phyloP scores from a whole-genome alignment of 441 rosid species.

The Populus hybrid region DNA sequence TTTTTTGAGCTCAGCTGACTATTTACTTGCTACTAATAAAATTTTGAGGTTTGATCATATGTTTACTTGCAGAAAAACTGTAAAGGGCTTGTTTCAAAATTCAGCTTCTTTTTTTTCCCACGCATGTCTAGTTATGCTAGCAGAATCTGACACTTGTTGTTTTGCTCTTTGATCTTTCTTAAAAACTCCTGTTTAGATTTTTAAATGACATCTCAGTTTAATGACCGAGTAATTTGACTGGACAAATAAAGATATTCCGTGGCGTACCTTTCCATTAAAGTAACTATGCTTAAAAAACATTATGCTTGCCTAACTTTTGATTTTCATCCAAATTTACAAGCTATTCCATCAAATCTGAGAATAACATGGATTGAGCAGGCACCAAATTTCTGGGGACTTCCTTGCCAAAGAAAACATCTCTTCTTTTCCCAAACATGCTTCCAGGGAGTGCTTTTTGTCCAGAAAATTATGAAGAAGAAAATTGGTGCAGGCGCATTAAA shows the following conservation, averaged over 20 bases:
- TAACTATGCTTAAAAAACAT: background rate
- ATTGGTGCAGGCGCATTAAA: slow-evolving; percentile 25
- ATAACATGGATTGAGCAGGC: slow-evolving; percentile 32
- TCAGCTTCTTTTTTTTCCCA: background rate
- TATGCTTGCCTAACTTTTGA: background rate
- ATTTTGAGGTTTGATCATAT: background rate
- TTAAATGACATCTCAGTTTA: background rate
- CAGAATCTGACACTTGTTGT: background rate
- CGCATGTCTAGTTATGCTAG: background rate
- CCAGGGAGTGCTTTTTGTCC: slow-evolving; percentile 26
- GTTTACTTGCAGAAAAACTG: background rate
- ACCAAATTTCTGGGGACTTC: slow-evolving; percentile 32
- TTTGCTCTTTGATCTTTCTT: background rate
- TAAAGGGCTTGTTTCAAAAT: background rate
- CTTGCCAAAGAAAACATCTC: slow-evolving; percentile 32
- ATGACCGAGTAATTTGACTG: background rate
- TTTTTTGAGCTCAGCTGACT: background rate
- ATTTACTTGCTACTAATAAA: background rate
- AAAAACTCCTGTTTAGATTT: background rate
- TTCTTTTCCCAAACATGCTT: slow-evolving; percentile 32
- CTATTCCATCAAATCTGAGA: background rate
- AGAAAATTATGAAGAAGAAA: slow-evolving; percentile 29
- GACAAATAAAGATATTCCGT: background rate
- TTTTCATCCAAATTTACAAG: background rate
- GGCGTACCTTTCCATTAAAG: background rate